Evolutionary conservation across 257 asterid genomes (phyloP), one percentile per base, ranked within the genome.

Genomic region (Echites panduratus): DNA sequence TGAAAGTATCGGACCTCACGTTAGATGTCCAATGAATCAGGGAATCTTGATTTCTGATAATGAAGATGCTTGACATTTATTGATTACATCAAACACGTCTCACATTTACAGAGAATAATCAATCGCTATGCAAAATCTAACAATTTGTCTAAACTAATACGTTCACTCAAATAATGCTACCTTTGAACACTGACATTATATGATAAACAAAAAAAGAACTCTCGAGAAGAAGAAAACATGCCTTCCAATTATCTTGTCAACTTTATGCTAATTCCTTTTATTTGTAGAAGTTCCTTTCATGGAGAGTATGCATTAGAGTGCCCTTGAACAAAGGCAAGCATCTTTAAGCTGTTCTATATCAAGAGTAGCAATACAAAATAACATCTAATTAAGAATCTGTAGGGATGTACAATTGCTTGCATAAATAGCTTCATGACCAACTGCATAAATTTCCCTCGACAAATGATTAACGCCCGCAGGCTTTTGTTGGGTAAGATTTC

Each of bases 211-310:
- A 32, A 57, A 75, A 14, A 40, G 35, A 0, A 27, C 26, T n/a
- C 14, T 29, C 38, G 59, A 59, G 62, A 75, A 62, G 54, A 27
- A 64, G 57, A 48, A 70, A 72, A 84, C 96, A 63, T 87, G 89
- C 98, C 99, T 87, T 97, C 98, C 99, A 32, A 91, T 87, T 77
- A 94, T 94, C 84, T 94, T 94, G 85, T 94, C 99, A 27, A 90
- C 99, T 87, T 91, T 94, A 66, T 98, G 97, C n/a, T n/a, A n/a
- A n/a, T n/a, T n/a, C n/a, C 84, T 94, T 94, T 81, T 91, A 91
- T 12, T 91, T 79, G 82, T 94, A n/a, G 97, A 85, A 73, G 91
- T 90, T 29, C 99, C 99, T n/a, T 93, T 73, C 9, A 50, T 68
- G 13, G n/a, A n/a, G n/a, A n/a, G n/a, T n/a, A n/a, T n/a, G n/a